phyloP scores from a whole-genome alignment of 2,329 filamentous ascomycete species.

The Trematosphaeria pertusa region DNA sequence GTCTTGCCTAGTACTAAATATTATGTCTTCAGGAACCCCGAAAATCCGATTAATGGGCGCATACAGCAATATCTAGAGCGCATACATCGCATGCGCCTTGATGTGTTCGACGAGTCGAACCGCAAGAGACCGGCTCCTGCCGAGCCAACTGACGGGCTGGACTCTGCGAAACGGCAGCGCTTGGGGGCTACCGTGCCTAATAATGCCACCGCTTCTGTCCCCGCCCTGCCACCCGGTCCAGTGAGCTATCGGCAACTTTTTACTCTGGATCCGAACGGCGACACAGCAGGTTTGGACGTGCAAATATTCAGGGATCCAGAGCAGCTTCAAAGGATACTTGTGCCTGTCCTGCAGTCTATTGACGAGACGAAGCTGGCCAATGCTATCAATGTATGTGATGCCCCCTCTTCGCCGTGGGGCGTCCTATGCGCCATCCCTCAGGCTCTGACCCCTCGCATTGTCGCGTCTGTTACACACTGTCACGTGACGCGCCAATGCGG shows the following conservation, averaged over 20 bases:
- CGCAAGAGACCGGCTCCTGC: conserved; percentile 78
- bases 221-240: conserved; percentile 75
- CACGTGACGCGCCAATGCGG: no score
- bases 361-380: conserved; percentile 72
- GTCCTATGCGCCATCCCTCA: background rate
- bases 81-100: conserved; percentile 76
- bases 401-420: background rate
- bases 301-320: conserved; percentile 74
- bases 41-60: conserved; percentile 74
- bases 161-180: conserved; percentile 82
- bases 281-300: conserved; percentile 81
- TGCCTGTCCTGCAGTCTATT: conserved; percentile 76
- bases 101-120: conserved; percentile 78
- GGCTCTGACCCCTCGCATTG: background rate
- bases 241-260: conserved; percentile 85
- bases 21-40: conserved; percentile 81
- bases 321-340: conserved; percentile 80
- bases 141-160: conserved; percentile 74
- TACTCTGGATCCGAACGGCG: conserved; percentile 79
- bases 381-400: conserved; percentile 71
- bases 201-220: conserved; percentile 60
- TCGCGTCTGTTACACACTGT: background rate
- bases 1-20: no score
- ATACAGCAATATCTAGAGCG: conserved; percentile 90
- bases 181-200: conserved; percentile 61